Percentiles rank a stretch among this genome's conserved stretches.
These are phyloP conservation scores for Spizellomyces sp. DNA, from an alignment of 192 early-diverging fungal species.

Conservation along the genomic window DNA sequence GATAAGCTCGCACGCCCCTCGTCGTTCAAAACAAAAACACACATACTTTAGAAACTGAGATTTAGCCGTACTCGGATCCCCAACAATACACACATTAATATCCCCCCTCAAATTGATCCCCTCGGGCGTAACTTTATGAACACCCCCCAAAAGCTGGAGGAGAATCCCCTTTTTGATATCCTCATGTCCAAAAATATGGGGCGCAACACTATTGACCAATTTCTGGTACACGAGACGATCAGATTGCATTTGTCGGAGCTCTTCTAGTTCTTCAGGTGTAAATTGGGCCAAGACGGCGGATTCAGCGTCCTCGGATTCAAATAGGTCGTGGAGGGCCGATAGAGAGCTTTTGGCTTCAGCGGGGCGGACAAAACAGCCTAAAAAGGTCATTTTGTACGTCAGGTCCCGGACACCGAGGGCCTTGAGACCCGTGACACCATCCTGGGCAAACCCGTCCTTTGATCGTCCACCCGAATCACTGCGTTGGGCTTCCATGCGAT, in stretches of 20 bases:
- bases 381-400: slow-evolving; percentile 90
- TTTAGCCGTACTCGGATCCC: slow-evolving; percentile 94
- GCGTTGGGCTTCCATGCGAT: slow-evolving; percentile 58
- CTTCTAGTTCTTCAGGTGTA: slow-evolving; percentile 72
- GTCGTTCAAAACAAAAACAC: background rate
- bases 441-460: slow-evolving; percentile 62
- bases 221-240: slow-evolving; percentile 72
- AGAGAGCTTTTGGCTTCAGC: slow-evolving; percentile 48
- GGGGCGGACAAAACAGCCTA: slow-evolving; percentile 79
- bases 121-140: slow-evolving; percentile 91
- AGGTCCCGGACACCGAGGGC: slow-evolving; percentile 88
- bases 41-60: slow-evolving; percentile 90
- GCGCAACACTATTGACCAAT: slow-evolving; percentile 81
- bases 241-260: slow-evolving; percentile 70
- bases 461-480: slow-evolving; percentile 43
- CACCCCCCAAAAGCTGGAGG: slow-evolving; percentile 92
- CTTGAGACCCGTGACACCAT: slow-evolving; percentile 84
- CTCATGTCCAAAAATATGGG: slow-evolving; percentile 92
- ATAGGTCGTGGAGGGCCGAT: slow-evolving; percentile 61
- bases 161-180: slow-evolving; percentile 95
- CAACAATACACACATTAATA: slow-evolving; percentile 96
- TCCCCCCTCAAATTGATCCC: slow-evolving; percentile 95
- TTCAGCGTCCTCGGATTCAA: slow-evolving; percentile 62
- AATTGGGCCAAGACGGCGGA: slow-evolving; percentile 58
- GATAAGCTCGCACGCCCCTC: background rate